Evolutionary conservation across 2,329 filamentous ascomycete species (phyloP).

Genomic region (Botrytis sinoallii): DNA sequence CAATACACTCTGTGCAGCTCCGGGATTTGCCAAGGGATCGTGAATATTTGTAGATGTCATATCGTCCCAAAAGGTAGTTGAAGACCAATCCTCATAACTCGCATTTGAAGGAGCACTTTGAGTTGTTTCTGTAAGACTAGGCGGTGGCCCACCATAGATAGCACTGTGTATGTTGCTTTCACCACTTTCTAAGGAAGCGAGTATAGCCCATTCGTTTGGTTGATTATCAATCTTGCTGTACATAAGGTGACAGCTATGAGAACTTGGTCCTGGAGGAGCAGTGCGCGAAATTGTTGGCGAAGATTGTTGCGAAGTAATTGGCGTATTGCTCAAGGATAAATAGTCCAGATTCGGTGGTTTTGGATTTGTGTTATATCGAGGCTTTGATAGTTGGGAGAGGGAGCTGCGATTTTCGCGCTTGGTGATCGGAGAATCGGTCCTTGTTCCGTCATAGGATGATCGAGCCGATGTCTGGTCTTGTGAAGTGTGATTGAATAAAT

Average conservation of each 20-base stretch:
- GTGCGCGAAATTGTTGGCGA: constrained; percentile 42
- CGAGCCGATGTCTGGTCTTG: constrained; percentile 24
- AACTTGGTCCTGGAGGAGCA: constrained; percentile 30
- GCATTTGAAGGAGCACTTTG: constrained; percentile 24
- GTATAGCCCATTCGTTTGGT: constrained; percentile 68
- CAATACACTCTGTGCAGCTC: constrained; percentile 51
- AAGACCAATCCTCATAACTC: constrained; percentile 49
- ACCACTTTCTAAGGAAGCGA: constrained; percentile 76
- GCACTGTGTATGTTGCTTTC: constrained; percentile 81
- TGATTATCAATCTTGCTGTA: constrained; percentile 42
- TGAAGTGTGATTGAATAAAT: constrained; percentile 29
- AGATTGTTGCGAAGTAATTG: constrained; percentile 47
- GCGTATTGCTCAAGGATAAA: constrained; percentile 50
- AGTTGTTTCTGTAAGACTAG: constrained; percentile 23
- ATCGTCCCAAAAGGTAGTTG: constrained; percentile 48
- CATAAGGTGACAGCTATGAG: constrained; percentile 28
- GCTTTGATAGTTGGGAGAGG: constrained; percentile 31
- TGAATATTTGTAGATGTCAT: constrained; percentile 42
- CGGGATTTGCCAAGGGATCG: constrained; percentile 35
- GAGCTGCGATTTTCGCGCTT: constrained; percentile 40
- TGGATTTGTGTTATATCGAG: constrained; percentile 23
- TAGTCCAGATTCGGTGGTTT: constrained; percentile 56
- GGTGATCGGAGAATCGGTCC: constrained; percentile 39
- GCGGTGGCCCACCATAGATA: constrained; percentile 66
- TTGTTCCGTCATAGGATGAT: constrained; percentile 27